Percentiles rank a stretch among this genome's conserved stretches.
phyloP scores from a whole-genome alignment of 2,329 filamentous ascomycete genomes.

The Pseudogymnoascus verrucosus region DNA sequence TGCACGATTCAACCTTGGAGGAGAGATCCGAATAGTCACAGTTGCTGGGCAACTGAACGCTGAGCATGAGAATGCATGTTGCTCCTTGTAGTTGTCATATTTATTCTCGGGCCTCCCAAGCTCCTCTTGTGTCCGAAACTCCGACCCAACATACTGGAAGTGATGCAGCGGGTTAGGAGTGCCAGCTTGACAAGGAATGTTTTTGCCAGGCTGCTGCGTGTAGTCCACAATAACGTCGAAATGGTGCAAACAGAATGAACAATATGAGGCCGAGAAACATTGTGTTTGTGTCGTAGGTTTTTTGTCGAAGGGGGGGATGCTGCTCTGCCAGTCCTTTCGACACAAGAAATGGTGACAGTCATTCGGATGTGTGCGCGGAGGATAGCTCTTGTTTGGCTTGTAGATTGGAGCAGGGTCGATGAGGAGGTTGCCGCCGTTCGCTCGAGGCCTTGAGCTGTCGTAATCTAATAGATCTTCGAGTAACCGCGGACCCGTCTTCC shows the following conservation, averaged over 20 bases:
- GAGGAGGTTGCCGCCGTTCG: constrained; percentile 41
- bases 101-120: constrained; percentile 21
- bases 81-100: constrained; percentile 29
- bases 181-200: constrained; percentile 30
- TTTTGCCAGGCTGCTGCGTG: constrained; percentile 30
- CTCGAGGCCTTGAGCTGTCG: constrained; percentile 27
- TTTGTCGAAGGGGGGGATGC: constrained; percentile 33
- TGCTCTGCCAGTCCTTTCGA: constrained; percentile 47
- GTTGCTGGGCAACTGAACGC: constrained; percentile 45
- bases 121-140: constrained; percentile 27
- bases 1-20: constrained; percentile 41
- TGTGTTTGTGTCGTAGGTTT: constrained; percentile 31
- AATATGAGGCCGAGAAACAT: constrained; percentile 53
- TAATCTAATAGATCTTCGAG: constrained; percentile 38
- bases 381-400: constrained; percentile 20
- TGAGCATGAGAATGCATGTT: constrained; percentile 50
- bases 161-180: constrained; percentile 52
- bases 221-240: constrained; percentile 50
- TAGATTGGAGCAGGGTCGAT: constrained; percentile 49
- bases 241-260: constrained; percentile 54
- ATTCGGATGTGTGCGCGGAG: constrained; percentile 25
- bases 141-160: constrained; percentile 36
- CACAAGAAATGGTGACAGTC: constrained; percentile 54
- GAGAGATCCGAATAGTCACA: constrained; percentile 43
- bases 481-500: constrained; percentile 43